Evolutionary conservation across 345 rosid genomes (phyloP), one percentile per base, ranked within the genome.

Genomic region (Hibiscus tridactylites): DNA sequence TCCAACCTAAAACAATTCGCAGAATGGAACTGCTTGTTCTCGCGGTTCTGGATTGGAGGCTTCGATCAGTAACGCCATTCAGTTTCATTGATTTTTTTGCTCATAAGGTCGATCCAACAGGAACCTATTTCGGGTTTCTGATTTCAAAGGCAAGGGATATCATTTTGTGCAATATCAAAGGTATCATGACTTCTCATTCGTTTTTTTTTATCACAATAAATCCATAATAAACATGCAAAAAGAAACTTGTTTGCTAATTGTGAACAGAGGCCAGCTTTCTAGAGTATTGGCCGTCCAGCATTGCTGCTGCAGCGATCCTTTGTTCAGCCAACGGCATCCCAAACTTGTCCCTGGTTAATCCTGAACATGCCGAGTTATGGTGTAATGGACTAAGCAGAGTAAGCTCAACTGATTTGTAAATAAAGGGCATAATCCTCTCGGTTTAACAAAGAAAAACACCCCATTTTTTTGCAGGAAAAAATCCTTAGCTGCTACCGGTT

Each of bases 1-100:
- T 95, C 71, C 93, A 92, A 75, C 86, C 99, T 6, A 90, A 88
- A 82, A 92, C 97, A 68, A 84, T 95, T 71, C 83, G 83, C 3
- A 77, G 97, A 77, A 95, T 95, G 99, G 99, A 95, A 81, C 82
- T 95, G 61, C 90, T 90, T 29, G 97, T 92, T 74, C 91, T 95
- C 5, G 78, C 60, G 61, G 91, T 89, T 17, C 74, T 95, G 71
- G 92, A 95, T 71, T 95, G 99, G 99, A 89, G 99, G 80, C 90
- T 95, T 47, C 82, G 99, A 78, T 90, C 99, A 2, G 83, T 95
- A 21, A 95, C 99, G 1, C 99, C 99, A 0, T 89, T 95, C 73
- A 82, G 86, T 61, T 95, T 90, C 80, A 82, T 90, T 37, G 83
- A 74, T 74, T 95, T 90, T 88, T 95, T 95, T 10, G 97, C 97